Base-by-base conservation (phyloP, 139 green algal genomes). In the Micractinium conductrix region DNA sequence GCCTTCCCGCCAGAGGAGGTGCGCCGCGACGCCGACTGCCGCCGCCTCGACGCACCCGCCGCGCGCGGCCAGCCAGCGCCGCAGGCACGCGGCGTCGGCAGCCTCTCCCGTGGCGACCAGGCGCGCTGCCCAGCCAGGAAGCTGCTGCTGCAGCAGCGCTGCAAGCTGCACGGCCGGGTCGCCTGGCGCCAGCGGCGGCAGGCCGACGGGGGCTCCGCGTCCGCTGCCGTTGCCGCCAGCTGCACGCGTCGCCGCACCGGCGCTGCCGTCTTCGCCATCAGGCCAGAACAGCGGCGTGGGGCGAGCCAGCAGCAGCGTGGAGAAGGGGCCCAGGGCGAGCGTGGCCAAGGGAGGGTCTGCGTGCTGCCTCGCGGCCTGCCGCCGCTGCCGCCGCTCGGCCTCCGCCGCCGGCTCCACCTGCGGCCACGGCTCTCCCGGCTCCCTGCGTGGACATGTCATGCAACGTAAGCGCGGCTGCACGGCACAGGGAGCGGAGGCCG, bases 31-130 rank as follows among this genome's bases (percentile, higher is more conserved):
- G 21, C 38, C 60, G 2, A 70, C 44, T 6, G 81, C 71, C 22
- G 90, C 87, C 28, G 63, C 58, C 9, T 87, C 76, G 19, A 88
- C 28, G 43, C 88, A 68, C 26, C 72, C n/a, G 2, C 70, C 37
- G 30, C 84, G 79, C 40, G 83, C 84, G 9, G 76, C 35, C 1
- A 93, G 53, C 90, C 90, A 93, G 40, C 85, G 69, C 8, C 24
- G 5, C 7, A 80, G 40, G 33, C 78, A 68, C 0, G 76, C 68
- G 53, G 68, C 84, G 45, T 89, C 84, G 28, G 55, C 45, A 2
- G 35, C 5, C 43, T 90, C 87, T 21, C 87, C 87, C 1, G 74
- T 76, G 2, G 37, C 60, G n/a, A n/a, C n/a, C n/a, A n/a, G n/a
- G n/a, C n/a, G n/a, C n/a, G n/a, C n/a, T n/a, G n/a, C n/a, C n/a